Conservation (phyloP, 2,329 filamentous ascomycete species). For the Colletotrichum salicis region DNA sequence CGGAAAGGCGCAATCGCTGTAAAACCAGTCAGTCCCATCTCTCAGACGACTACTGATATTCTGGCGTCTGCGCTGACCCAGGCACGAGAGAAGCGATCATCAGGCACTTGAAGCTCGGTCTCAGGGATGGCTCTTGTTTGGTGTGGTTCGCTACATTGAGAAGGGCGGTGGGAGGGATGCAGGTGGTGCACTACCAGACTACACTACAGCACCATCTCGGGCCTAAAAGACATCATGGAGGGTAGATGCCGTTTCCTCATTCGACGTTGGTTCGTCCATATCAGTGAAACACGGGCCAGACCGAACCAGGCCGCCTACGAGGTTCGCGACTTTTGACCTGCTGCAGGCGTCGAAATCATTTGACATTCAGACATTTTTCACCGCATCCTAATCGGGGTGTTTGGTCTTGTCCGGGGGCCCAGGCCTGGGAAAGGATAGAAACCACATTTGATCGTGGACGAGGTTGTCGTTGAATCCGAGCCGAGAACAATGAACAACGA, state of each 20-base stretch:
- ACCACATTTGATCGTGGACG: not conserved
- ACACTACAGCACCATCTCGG: slow-evolving; percentile 8
- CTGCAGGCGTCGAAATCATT: slow-evolving; percentile 23
- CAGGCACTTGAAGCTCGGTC: slow-evolving; percentile 35
- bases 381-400: not conserved
- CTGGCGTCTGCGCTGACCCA: slow-evolving; percentile 25
- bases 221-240: slow-evolving; percentile 25
- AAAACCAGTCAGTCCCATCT: slow-evolving; percentile 25
- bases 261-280: slow-evolving; percentile 17
- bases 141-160: not conserved
- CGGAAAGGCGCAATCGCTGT: slow-evolving; percentile 25
- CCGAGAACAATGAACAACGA: not conserved
- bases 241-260: slow-evolving; percentile 33
- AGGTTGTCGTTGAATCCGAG: not conserved
- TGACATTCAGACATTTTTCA: slow-evolving; percentile 19
- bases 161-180: slow-evolving; percentile 34
- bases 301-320: slow-evolving; percentile 26
- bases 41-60: slow-evolving; percentile 1
- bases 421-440: not conserved
- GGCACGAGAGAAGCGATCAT: slow-evolving; percentile 32
- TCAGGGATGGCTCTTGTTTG: slow-evolving; percentile 27
- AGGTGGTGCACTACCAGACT: slow-evolving; percentile 19
- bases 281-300: slow-evolving; percentile 36
- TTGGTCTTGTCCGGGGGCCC: not conserved
- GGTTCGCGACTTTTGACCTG: slow-evolving; percentile 29